Conservation (phyloP, 768 basidiomycete species). For the Hydnomerulius pinastri region DNA sequence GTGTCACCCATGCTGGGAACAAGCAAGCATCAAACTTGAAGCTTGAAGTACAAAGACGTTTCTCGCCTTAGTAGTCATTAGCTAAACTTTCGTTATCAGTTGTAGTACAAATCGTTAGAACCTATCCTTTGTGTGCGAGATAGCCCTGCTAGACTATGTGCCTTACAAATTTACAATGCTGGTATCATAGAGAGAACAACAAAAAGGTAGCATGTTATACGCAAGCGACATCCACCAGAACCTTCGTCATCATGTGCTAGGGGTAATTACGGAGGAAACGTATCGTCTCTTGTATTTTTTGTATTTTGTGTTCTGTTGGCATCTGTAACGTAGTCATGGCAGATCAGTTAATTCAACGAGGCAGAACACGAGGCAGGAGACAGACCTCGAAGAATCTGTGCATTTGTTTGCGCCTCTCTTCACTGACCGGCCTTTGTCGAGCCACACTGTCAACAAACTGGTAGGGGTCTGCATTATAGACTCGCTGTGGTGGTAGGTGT, state of each 20-base stretch:
- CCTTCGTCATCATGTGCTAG: neutral
- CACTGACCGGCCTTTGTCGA: slow-evolving; percentile 37
- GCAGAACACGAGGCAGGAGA: slow-evolving; percentile 1
- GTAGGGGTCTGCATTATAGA: slow-evolving; percentile 18
- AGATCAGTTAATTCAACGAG: neutral
- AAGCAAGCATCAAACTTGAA: too few relatives aligned
- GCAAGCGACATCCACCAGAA: neutral
- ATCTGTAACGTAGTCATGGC: slow-evolving; percentile 39
- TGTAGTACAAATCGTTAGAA: too few relatives aligned
- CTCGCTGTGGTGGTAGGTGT: neutral
- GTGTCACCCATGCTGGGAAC: too few relatives aligned
- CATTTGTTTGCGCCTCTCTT: slow-evolving; percentile 46
- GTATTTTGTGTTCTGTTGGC: slow-evolving; percentile 54
- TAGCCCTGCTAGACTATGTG: neutral
- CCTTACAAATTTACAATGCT: too few relatives aligned
- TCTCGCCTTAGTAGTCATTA: neutral
- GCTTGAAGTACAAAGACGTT: neutral
- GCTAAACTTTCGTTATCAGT: too few relatives aligned
- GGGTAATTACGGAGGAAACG: slow-evolving; percentile 34
- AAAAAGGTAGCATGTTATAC: too few relatives aligned
- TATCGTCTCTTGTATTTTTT: slow-evolving; percentile 52
- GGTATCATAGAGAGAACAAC: too few relatives aligned
- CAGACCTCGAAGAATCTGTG: slow-evolving; percentile 53
- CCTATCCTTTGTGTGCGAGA: neutral
- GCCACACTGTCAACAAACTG: slow-evolving; percentile 52